Conservation (phyloP, 108 stramenopile species). For the Cyclotella cryptica region DNA sequence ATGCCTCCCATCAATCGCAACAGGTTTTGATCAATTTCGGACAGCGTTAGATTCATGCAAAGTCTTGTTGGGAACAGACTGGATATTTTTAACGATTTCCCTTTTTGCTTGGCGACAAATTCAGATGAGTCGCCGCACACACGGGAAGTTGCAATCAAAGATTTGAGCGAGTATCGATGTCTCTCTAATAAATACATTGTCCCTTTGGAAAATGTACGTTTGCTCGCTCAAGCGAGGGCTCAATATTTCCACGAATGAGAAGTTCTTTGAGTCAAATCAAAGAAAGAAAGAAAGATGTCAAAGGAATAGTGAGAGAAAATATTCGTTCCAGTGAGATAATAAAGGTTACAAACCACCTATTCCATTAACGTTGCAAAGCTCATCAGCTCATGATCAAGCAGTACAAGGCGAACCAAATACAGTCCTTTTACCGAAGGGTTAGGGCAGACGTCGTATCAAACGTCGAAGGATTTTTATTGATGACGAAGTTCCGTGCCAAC, state of each 20-base stretch:
- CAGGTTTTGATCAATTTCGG: constrained; percentile 13
- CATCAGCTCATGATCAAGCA: constrained; percentile 31
- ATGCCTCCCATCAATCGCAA: neutral
- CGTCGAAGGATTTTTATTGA: constrained; percentile 23
- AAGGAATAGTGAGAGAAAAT: constrained; percentile 26
- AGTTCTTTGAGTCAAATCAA: constrained; percentile 22
- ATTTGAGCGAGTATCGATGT: constrained; percentile 16
- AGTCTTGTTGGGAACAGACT: neutral
- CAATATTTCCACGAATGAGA: constrained; percentile 22
- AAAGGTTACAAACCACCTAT: constrained; percentile 10
- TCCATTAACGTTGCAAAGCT: constrained; percentile 21
- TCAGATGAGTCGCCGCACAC: neutral
- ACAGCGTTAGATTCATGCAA: constrained; percentile 16
- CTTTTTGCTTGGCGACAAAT: neutral
- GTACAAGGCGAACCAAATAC: constrained; percentile 31
- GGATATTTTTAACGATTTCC: constrained; percentile 7
- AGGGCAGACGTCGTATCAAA: constrained; percentile 8
- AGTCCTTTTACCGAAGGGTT: constrained; percentile 30
- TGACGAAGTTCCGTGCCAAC: constrained; percentile 1
- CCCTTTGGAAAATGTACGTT: constrained; percentile 37
- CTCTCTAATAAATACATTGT: constrained; percentile 22
- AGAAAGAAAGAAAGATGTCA: constrained; percentile 36
- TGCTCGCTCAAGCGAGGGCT: constrained; percentile 8
- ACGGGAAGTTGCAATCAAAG: constrained; percentile 2
- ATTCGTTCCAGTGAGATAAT: constrained; percentile 20